phyloP scores from a whole-genome alignment of 257 asterid genomes.

The Verbena officinalis region DNA sequence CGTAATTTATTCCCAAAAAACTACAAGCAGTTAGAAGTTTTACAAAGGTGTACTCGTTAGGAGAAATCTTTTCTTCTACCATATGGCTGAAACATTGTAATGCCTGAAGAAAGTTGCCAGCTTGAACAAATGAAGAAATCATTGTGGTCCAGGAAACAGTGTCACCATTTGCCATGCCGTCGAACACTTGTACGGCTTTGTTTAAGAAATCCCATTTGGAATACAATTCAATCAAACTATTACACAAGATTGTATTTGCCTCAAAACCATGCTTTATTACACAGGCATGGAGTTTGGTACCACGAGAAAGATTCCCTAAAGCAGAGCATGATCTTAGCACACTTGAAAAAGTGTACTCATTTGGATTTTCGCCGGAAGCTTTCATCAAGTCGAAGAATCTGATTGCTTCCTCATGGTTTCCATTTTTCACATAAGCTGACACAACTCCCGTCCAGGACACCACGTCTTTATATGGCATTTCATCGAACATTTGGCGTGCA shows the following conservation, averaged over 20 bases:
- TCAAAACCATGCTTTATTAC: slow-evolving; percentile 37
- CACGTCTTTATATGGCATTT: slow-evolving; percentile 39
- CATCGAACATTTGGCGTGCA: slow-evolving; percentile 42
- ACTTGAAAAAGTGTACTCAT: slow-evolving; percentile 39
- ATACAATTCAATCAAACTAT: slow-evolving; percentile 39
- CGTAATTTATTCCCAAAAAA: slow-evolving; percentile 27
- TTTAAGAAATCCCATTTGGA: slow-evolving; percentile 27
- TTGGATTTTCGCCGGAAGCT: slow-evolving; percentile 34
- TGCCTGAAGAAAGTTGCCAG: slow-evolving; percentile 31
- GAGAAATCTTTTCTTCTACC: slow-evolving; percentile 31
- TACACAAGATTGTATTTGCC: slow-evolving; percentile 31
- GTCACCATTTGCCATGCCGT: slow-evolving; percentile 29
- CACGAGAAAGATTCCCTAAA: slow-evolving; percentile 11
- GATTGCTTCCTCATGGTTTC: slow-evolving; percentile 36
- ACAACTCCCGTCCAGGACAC: slow-evolving; percentile 42
- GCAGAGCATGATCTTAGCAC: slow-evolving; percentile 36
- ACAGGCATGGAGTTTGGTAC: slow-evolving; percentile 32
- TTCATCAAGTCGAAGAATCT: slow-evolving; percentile 32
- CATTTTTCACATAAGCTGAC: slow-evolving; percentile 38
- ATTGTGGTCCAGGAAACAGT: slow-evolving; percentile 41
- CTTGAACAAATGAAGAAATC: slow-evolving; percentile 37
- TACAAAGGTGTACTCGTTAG: slow-evolving; percentile 39
- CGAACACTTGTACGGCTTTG: slow-evolving; percentile 33
- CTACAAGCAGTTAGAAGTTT: slow-evolving; percentile 36
- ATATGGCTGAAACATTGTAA: slow-evolving; percentile 26